Evolutionary conservation across 1,284 basidiomycete genomes (phyloP), one percentile per base, ranked within the genome.

Genomic region (Thecaphora frezii): DNA sequence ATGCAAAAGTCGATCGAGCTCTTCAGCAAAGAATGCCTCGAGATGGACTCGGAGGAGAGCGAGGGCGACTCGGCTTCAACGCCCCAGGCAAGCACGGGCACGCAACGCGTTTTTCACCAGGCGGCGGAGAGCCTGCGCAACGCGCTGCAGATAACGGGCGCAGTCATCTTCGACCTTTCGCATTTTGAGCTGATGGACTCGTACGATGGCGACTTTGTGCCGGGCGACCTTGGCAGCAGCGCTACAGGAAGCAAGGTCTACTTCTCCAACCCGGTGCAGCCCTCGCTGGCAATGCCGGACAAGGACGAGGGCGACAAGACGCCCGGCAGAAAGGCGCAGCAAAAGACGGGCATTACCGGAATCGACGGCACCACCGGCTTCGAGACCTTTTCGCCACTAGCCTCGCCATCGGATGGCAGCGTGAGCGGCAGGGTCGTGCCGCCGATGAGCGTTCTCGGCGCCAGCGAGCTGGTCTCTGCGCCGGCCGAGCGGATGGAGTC

Each of bases 1-100:
- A 96, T 97, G 51, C 92, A 97, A 76, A 89, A 82, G 47, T 93
- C 92, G 39, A 96, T 96, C 90, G 93, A 96, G 79, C 86, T 90
- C 67, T 97, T 97, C 76, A 93, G 90, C 46, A 86, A 93, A 45
- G 91, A 97, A 80, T 94, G 92, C 72, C 84, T 97, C 39, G 93
- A 96, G 78, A 89, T 93, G 69, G 91, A 96, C 74, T 86, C 78
- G 3, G 69, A 69, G 33, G 72, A 71, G 21, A 52, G 51, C 53
- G 62, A 22, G 46, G 3, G 58, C 51, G 10, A 40, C 23, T 50
- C 55, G 2, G 23, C 28, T 33, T 23, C 44, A 9, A n/a, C n/a
- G n/a, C 45, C 56, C 2, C 49, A 58, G 28, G 65, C 53, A 25
- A 50, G 48, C 21, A 43, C 48, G 13, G 57, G 57, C 23, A 60